phyloP scores from a whole-genome alignment of 306 rosid genomes.

The Lotus japonicus region DNA sequence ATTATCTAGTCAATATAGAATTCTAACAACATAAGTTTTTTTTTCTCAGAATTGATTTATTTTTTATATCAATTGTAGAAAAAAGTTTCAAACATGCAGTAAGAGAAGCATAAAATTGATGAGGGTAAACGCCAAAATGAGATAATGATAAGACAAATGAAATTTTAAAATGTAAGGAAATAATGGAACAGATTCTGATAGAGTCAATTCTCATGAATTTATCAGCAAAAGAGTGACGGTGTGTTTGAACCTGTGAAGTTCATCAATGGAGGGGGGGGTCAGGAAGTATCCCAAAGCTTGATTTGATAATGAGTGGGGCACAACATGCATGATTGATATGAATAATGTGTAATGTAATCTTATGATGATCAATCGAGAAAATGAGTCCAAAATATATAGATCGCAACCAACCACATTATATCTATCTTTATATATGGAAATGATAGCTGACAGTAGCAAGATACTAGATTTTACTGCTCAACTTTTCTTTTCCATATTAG shows the following conservation, averaged over 20 bases:
- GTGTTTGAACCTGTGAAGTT: constrained; percentile 41
- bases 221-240: too few relatives aligned
- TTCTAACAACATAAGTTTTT: too few relatives aligned
- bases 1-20: too few relatives aligned
- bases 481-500: neutral
- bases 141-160: constrained; percentile 1
- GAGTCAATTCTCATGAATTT: constrained; percentile 34
- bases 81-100: too few relatives aligned
- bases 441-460: neutral
- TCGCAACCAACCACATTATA: constrained; percentile 5
- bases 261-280: constrained; percentile 45
- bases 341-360: too few relatives aligned
- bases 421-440: neutral
- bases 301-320: constrained; percentile 29
- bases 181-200: constrained; percentile 37
- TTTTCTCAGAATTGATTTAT: too few relatives aligned
- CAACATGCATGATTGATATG: constrained; percentile 26
- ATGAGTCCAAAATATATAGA: neutral
- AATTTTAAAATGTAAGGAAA: constrained; percentile 6
- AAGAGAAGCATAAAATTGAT: neutral
- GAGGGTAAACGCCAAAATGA: neutral
- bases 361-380: constrained; percentile 13
- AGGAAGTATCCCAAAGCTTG: constrained; percentile 24
- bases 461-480: neutral
- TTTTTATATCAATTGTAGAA: too few relatives aligned